Percentiles rank a stretch among this genome's conserved stretches.
These are phyloP conservation scores for Trichocladium antarcticum DNA, from an alignment of 495 filamentous ascomycete species.

Conservation along the genomic window DNA sequence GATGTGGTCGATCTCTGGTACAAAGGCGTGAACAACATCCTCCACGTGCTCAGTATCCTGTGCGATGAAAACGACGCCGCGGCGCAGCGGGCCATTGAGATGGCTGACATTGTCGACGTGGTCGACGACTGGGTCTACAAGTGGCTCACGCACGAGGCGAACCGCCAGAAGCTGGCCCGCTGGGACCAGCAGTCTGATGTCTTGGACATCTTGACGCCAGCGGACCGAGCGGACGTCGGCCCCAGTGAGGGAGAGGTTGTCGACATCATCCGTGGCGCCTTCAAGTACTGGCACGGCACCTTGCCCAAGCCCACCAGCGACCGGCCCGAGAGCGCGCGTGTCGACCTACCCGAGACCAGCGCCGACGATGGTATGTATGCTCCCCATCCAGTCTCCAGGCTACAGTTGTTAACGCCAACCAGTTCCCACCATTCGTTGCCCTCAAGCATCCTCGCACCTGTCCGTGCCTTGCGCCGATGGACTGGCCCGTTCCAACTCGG, in stretches of 20 bases:
- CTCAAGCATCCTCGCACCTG: background rate
- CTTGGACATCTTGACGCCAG: slow-evolving; percentile 8
- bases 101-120: background rate
- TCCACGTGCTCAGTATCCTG: slow-evolving; percentile 24
- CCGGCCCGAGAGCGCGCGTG: no score
- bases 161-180: slow-evolving; percentile 12
- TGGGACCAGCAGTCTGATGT: slow-evolving; percentile 23
- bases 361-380: no score
- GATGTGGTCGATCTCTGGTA: slow-evolving; percentile 41
- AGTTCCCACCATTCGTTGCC: background rate
- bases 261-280: background rate
- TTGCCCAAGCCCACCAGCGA: no score
- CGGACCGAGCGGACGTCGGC: slow-evolving; percentile 6
- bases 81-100: background rate
- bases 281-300: slow-evolving; percentile 5
- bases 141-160: slow-evolving; percentile 10
- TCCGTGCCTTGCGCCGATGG: background rate
- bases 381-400: no score
- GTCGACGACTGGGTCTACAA: slow-evolving; percentile 16
- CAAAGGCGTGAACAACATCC: slow-evolving; percentile 37
- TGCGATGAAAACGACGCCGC: slow-evolving; percentile 21
- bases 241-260: background rate
- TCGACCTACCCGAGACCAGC: no score
- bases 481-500: background rate
- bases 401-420: background rate